A percentile compares a stretch with the other conserved stretches of the same genome.
Evolutionary conservation across 1,284 basidiomycete species (phyloP).

Genomic region (Cyathus olla): DNA sequence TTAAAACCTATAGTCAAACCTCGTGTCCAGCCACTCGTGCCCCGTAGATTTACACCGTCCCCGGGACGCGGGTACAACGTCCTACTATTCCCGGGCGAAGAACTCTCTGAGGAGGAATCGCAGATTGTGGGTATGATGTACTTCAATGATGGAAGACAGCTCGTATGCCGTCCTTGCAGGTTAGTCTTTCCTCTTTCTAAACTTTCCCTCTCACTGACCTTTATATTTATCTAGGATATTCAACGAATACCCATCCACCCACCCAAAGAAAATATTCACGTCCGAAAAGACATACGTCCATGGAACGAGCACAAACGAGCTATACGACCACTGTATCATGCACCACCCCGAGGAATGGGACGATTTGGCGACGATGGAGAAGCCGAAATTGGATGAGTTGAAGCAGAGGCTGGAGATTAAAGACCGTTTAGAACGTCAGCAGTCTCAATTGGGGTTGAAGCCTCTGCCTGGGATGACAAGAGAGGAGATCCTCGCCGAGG

Average conservation of each 20-base stretch:
- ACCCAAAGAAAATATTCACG: not conserved
- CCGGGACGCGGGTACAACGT: too few relatives aligned
- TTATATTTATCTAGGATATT: not conserved
- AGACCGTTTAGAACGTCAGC: not conserved
- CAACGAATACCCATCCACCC: not conserved
- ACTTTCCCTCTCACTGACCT: too few relatives aligned
- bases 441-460: too few relatives aligned
- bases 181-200: too few relatives aligned
- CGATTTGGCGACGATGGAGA: not conserved
- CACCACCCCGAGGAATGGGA: not conserved
- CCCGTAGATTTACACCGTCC: too few relatives aligned
- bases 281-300: not conserved
- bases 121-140: not conserved
- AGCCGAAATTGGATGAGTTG: not conserved
- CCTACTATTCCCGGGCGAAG: not conserved
- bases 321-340: not conserved
- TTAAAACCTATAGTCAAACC: too few relatives aligned
- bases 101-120: not conserved
- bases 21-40: too few relatives aligned
- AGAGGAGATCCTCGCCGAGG: too few relatives aligned
- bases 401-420: not conserved
- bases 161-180: not conserved
- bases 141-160: not conserved
- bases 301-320: not conserved
- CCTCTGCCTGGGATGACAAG: too few relatives aligned